Percentiles rank a stretch among this genome's conserved stretches.
These are phyloP conservation scores for Bullera alba DNA, from an alignment of 768 basidiomycete species.

Conservation along the genomic window DNA sequence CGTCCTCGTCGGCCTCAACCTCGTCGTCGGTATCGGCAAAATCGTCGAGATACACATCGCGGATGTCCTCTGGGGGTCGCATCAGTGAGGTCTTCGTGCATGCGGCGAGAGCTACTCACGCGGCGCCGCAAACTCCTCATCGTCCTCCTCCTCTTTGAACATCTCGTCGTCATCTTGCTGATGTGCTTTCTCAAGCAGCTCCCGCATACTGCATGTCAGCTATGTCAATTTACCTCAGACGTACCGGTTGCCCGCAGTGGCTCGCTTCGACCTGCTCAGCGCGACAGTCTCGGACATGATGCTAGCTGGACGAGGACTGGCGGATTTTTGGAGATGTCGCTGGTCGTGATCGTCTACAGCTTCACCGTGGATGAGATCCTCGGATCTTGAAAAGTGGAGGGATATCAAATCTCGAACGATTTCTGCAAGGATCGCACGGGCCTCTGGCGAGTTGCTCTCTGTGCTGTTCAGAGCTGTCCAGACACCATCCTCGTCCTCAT, in stretches of 20 bases:
- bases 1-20: conserved; percentile 36
- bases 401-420: no score
- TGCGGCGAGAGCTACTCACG: conserved; percentile 21
- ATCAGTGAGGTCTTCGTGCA: not conserved
- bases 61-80: conserved; percentile 20
- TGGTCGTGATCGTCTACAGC: not conserved
- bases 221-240: not conserved
- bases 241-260: conserved; percentile 43
- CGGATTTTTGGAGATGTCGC: not conserved
- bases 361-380: not conserved
- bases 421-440: no score
- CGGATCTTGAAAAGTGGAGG: no score
- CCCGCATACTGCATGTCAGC: conserved; percentile 35
- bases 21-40: conserved; percentile 46
- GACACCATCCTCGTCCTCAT: no score
- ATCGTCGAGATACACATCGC: conserved; percentile 40
- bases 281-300: conserved; percentile 25
- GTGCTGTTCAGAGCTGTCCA: no score
- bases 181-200: conserved; percentile 43
- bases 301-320: not conserved
- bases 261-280: conserved; percentile 33
- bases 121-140: conserved; percentile 40
- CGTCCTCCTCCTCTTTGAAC: conserved; percentile 39
- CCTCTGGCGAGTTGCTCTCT: no score
- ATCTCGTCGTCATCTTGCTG: conserved; percentile 40